These are phyloP conservation scores for Martensiomyces pterosporus DNA, from an alignment of 192 early-diverging fungal species.

Conservation along the genomic window DNA sequence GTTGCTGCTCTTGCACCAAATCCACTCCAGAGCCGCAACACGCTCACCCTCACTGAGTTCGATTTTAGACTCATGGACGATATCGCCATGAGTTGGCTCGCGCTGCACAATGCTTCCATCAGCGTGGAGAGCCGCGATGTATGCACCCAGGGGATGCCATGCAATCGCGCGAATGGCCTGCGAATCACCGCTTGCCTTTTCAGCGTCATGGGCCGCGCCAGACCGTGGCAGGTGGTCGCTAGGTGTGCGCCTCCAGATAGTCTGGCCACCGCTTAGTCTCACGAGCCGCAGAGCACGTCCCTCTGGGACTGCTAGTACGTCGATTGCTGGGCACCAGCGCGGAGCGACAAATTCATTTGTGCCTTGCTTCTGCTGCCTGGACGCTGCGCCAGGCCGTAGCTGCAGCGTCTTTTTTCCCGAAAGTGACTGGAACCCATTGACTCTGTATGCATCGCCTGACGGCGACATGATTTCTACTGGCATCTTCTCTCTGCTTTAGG, in stretches of 20 bases:
- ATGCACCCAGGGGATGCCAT: slow-evolving; percentile 23
- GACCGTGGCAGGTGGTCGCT: slow-evolving; percentile 7
- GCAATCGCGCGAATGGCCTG: slow-evolving; percentile 17
- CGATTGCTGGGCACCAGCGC: slow-evolving; percentile 32
- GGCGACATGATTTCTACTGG: neutral
- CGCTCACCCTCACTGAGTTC: slow-evolving; percentile 6
- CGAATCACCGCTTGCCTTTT: neutral
- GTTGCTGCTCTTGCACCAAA: slow-evolving; percentile 5
- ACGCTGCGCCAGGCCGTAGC: slow-evolving; percentile 20
- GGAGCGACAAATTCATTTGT: slow-evolving; percentile 13
- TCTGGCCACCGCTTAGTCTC: slow-evolving; percentile 40
- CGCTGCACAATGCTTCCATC: slow-evolving; percentile 36
- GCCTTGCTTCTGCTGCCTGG: slow-evolving; percentile 3
- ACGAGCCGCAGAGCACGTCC: slow-evolving; percentile 28
- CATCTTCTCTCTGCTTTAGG: too few relatives aligned
- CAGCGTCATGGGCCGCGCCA: neutral
- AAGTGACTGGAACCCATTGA: slow-evolving; percentile 34
- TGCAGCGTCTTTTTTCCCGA: slow-evolving; percentile 13
- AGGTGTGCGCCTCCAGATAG: slow-evolving; percentile 29
- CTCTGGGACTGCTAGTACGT: slow-evolving; percentile 39
- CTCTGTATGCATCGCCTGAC: neutral
- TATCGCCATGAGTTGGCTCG: slow-evolving; percentile 28
- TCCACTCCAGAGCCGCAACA: slow-evolving; percentile 29
- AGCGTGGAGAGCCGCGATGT: slow-evolving; percentile 25
- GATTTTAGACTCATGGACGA: slow-evolving; percentile 26